Base-by-base conservation (phyloP, 2,329 filamentous ascomycete genomes). In the Eutypa lata region DNA sequence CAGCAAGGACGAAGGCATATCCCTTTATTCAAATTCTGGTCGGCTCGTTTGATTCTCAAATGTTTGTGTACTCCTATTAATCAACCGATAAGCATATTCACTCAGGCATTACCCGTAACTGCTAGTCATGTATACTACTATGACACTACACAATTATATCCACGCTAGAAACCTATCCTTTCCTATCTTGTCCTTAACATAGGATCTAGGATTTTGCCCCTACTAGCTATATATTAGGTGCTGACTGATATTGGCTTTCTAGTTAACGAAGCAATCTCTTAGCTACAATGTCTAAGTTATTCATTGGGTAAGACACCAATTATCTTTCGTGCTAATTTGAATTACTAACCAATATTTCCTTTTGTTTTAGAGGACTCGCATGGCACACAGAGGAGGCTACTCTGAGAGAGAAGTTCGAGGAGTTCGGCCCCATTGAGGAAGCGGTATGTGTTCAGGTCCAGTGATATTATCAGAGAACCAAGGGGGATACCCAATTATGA, bases 361-460 rank as follows among this genome's bases (percentile, higher is more conserved):
- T 49, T 53, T 54, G 44, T 59, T 42, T 21, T 52, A 96, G 93
- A 69, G 94, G 94, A 82, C 91, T 99, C 64, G 91, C 94, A 68
- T 99, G 94, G 94, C 92, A 97, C 78, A 99, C 94, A 60, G 91
- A 95, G 73, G 93, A 97, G 75, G 76, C 77, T 44, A 91, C 90
- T 62, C 80, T 99, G 61, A 88, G 90, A 68, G 78, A 88, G 69
- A 96, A 96, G 75, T 99, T 99, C 72, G 88, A 93, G 72, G 88
- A 94, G 73, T 97, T 90, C 69, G 93, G 93, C 56, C 78, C 80
- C 42, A 89, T 99, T 62, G 91, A 97, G 72, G 93, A 99, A 84
- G 94, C 94, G 65, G 94, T 97, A 83, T 74, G 91, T 88, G 54
- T 16, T 50, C 26, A 53, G 55, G 58, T 62, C 54, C 46, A 46